Evolutionary conservation across 495 filamentous ascomycete species (phyloP), one percentile per base, ranked within the genome.

Genomic region (Aspergillus funiculosus): DNA sequence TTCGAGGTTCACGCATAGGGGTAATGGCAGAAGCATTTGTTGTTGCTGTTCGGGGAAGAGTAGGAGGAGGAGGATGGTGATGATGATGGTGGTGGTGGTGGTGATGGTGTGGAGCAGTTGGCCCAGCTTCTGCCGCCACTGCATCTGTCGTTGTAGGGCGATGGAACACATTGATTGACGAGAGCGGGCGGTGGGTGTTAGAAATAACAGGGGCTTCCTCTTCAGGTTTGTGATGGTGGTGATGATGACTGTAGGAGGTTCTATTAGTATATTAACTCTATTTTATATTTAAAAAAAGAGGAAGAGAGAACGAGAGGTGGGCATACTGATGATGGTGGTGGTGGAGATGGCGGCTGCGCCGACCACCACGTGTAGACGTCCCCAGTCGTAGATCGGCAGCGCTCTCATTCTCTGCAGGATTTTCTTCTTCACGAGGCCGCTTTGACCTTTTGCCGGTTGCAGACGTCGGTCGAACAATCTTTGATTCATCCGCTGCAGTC

Each of bases 201-300:
- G 46, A 26, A 57, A 66, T 38, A 68, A 64, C 13, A n/a, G 71
- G 48, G 24, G 64, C 57, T 42, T 84, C 81, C n/a, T 87, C 82
- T 40, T 78, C 70, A 31, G 72, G 73, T 53, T 86, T 84, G 50
- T 85, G 80, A 34, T 81, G 81, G 56, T 86, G 85, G 59, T 91
- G 85, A 48, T 90, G 87, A 53, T 87, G 81, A 61, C 79, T 81
- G 60, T 42, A 46, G 43, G 4, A n/a, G n/a, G n/a, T n/a, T n/a
- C 10, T 31, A 18, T 43, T 34, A 43, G 29, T 35, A 15, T 14
- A 9, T 7, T 8, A 42, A 24, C 17, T 24, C 10, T n/a, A n/a
- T n/a, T n/a, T n/a, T n/a, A n/a, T n/a, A n/a, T n/a, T n/a, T n/a
- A n/a, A n/a, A n/a, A n/a, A 26, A 31, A 36, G 56, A 44, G 10